Conservation (phyloP, 2,329 filamentous ascomycete genomes). For the Cryphonectria parasitica region DNA sequence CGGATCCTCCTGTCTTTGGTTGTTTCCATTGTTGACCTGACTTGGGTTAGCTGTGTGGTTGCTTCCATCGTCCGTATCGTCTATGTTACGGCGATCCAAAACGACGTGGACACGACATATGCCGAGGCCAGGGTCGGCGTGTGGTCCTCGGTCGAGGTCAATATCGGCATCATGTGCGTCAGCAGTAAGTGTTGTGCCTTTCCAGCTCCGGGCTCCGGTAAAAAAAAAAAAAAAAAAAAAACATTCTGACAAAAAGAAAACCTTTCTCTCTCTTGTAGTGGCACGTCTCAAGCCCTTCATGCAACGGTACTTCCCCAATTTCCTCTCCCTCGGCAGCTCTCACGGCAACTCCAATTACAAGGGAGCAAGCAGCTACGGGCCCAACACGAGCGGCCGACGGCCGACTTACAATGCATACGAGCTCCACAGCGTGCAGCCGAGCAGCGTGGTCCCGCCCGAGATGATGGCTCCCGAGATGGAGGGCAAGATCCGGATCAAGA, state of each 20-base stretch:
- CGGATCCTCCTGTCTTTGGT: neutral
- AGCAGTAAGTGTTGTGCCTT: neutral
- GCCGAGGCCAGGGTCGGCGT: constrained; percentile 1
- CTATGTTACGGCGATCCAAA: neutral
- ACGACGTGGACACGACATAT: neutral
- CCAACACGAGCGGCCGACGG: neutral
- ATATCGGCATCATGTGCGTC: neutral
- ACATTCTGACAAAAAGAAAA: too few relatives aligned
- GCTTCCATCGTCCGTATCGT: neutral
- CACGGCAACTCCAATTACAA: neutral
- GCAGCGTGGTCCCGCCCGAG: neutral
- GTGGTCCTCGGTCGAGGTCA: constrained; percentile 1
- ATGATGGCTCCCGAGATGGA: neutral
- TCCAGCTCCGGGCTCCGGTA: neutral
- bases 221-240: neutral
- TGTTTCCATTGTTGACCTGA: neutral
- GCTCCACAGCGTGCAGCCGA: constrained; percentile 12
- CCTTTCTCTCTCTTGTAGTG: neutral
- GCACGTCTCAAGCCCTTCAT: neutral
- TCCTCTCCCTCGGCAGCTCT: neutral
- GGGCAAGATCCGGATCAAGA: neutral
- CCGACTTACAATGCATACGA: neutral
- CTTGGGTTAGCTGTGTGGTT: neutral
- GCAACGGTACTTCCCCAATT: neutral
- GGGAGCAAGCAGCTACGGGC: neutral